phyloP scores from a whole-genome alignment of 1,139 yeast genomes.

The Yueomyces sp. region DNA sequence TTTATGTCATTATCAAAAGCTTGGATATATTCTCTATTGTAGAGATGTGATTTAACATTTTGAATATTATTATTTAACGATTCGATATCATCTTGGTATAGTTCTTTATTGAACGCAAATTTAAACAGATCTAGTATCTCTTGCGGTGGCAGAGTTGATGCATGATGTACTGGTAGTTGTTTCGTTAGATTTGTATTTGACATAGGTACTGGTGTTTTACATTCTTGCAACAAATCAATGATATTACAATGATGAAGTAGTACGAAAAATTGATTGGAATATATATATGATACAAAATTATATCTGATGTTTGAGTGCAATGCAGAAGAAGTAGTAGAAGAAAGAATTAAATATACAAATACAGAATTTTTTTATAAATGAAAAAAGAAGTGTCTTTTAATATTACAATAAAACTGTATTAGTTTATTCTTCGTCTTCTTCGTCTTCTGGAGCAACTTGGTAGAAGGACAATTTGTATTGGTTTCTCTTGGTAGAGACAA shows the following conservation, averaged over 20 bases:
- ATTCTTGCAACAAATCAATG: neutral
- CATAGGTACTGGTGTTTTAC: neutral
- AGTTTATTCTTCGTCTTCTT: conserved; percentile 70
- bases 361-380: too few relatives aligned
- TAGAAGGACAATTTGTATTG: conserved; percentile 97
- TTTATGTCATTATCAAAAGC: conserved; percentile 59
- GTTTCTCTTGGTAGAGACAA: conserved; percentile 92
- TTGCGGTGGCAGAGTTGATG: conserved; percentile 23
- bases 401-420: neutral
- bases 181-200: neutral
- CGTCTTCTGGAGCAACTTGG: conserved; percentile 97
- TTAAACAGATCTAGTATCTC: conserved; percentile 40
- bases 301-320: too few relatives aligned
- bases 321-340: too few relatives aligned
- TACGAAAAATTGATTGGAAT: neutral
- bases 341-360: too few relatives aligned
- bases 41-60: conserved; percentile 54
- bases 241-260: neutral
- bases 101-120: conserved; percentile 33
- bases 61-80: conserved; percentile 39
- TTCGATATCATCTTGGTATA: conserved; percentile 27
- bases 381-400: too few relatives aligned
- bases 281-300: too few relatives aligned
- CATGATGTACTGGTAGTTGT: conserved; percentile 15
- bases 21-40: conserved; percentile 50